Base-by-base conservation (phyloP, 2,329 filamentous ascomycete species). In the Triangularia setosa region DNA sequence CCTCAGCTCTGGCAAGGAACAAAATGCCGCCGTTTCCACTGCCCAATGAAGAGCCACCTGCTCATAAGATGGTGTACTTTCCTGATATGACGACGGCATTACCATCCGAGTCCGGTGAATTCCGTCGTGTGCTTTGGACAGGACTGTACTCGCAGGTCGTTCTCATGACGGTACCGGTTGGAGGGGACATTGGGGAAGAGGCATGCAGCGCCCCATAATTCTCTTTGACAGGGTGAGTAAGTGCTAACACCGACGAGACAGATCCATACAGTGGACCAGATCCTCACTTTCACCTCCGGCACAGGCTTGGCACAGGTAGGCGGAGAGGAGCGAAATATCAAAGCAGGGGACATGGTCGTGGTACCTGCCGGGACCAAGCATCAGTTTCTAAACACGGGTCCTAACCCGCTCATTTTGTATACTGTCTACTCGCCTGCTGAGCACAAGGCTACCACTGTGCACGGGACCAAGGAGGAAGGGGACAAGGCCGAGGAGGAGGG, bases 181-280 rank as follows among this genome's bases (percentile, higher is more conserved):
- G 80, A 14, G 86, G 86, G 2, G 86, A 89, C 28, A 89, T 89
- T 69, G 85, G 87, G n/a, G 86, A 89, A 60, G 86, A 89, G 75
- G 86, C 87, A 65, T 12, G 60, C 58, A 5, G 71, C 64, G 30
- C 28, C 11, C 62, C 54, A n/a, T 30, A 12, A 60, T 63, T 7
- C 23, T 5, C 1, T 35, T 40, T 9, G 16, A 11, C 61, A 5
- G 40, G 11, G 18, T 14, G 9, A 60, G 6, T 18, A 28, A 14
- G 33, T 16, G 16, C 52, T 48, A 61, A 40, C 44, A 11, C 35
- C 21, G 40, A 7, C 14, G n/a, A 11, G 71, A 75, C 44, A 75
- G 74, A 66, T 74, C n/a, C 86, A 89, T 72, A 84, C 83, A 0
- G 86, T 88, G 40, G 87, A 89, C 67, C 87, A 89, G 69, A 84